Evolutionary conservation across 345 rosid genomes (phyloP).

Genomic region (Citrus glauca): DNA sequence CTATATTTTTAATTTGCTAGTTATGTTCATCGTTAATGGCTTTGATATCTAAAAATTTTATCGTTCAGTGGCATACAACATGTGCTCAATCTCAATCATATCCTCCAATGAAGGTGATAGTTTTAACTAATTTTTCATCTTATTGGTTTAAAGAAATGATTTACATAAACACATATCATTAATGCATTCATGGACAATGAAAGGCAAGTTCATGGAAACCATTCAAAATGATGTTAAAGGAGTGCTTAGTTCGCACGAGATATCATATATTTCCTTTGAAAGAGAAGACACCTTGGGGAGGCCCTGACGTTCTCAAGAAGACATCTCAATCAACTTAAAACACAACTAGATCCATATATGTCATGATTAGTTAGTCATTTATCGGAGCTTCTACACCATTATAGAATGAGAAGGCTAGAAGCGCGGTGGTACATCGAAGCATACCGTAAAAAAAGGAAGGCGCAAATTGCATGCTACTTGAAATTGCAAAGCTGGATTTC

Average conservation of each 20-base stretch:
- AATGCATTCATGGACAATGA: conserved; percentile 21
- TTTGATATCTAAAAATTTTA: too few relatives aligned
- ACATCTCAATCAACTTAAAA: conserved; percentile 11
- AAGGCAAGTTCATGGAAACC: conserved; percentile 11
- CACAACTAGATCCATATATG: neutral
- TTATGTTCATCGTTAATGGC: too few relatives aligned
- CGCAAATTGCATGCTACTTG: conserved; percentile 15
- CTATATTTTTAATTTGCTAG: too few relatives aligned
- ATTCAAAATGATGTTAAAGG: conserved; percentile 19
- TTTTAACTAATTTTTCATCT: too few relatives aligned
- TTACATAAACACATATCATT: conserved; percentile 27
- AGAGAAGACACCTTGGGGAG: conserved; percentile 29
- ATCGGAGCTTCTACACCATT: conserved; percentile 35
- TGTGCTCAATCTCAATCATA: neutral
- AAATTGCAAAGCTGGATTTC: conserved; percentile 43
- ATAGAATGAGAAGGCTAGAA: conserved; percentile 28
- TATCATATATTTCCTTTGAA: conserved; percentile 30
- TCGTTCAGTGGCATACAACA: neutral
- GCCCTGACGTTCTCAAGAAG: conserved; percentile 10
- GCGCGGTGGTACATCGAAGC: conserved; percentile 34
- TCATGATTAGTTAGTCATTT: conserved; percentile 23
- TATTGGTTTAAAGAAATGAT: neutral
- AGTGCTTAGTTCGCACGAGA: conserved; percentile 40
- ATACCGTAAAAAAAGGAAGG: conserved; percentile 1
- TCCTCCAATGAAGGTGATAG: neutral